These are phyloP conservation scores for Ploettnerulaceae sp. DNA, from an alignment of 2,329 filamentous ascomycete species.

Conservation along the genomic window DNA sequence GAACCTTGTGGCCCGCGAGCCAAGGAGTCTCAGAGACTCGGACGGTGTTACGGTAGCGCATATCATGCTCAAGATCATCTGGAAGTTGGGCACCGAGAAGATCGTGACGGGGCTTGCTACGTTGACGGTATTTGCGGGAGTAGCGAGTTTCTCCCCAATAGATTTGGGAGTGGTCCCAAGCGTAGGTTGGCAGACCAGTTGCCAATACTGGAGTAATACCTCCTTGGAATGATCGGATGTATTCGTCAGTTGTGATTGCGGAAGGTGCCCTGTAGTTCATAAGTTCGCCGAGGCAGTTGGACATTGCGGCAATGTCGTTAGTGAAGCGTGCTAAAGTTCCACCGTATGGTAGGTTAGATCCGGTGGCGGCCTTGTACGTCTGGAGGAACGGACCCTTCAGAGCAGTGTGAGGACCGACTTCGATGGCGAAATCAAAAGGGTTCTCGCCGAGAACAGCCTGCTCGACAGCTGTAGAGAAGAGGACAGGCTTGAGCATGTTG, in stretches of 20 bases:
- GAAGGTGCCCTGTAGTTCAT: slow-evolving; percentile 8
- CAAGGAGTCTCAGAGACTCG: slow-evolving; percentile 34
- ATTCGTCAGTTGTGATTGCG: slow-evolving; percentile 4
- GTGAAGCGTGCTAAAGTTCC: slow-evolving; percentile 14
- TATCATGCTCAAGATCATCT: slow-evolving; percentile 9
- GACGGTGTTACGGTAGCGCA: slow-evolving; percentile 18
- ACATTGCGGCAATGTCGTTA: slow-evolving; percentile 9
- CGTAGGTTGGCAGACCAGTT: slow-evolving; percentile 18
- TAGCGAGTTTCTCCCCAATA: slow-evolving; percentile 22
- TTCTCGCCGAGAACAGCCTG: slow-evolving; percentile 9
- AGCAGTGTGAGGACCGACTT: slow-evolving; percentile 26
- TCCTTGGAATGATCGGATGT: slow-evolving; percentile 3
- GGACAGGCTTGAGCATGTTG: slow-evolving; percentile 33
- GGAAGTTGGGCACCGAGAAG: slow-evolving; percentile 16
- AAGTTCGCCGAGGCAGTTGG: slow-evolving; percentile 7
- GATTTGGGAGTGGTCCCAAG: slow-evolving; percentile 18
- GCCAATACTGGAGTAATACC: background rate
- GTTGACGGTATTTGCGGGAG: slow-evolving; percentile 9
- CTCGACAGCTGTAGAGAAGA: slow-evolving; percentile 39
- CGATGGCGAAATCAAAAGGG: slow-evolving; percentile 17
- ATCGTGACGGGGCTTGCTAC: slow-evolving; percentile 14
- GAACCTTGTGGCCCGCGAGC: slow-evolving; percentile 42
- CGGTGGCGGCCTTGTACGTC: slow-evolving; percentile 15
- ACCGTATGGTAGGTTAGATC: slow-evolving; percentile 14
- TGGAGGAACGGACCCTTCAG: slow-evolving; percentile 21